phyloP scores from a whole-genome alignment of 208 protist species.

The Entamoeba invadens region DNA sequence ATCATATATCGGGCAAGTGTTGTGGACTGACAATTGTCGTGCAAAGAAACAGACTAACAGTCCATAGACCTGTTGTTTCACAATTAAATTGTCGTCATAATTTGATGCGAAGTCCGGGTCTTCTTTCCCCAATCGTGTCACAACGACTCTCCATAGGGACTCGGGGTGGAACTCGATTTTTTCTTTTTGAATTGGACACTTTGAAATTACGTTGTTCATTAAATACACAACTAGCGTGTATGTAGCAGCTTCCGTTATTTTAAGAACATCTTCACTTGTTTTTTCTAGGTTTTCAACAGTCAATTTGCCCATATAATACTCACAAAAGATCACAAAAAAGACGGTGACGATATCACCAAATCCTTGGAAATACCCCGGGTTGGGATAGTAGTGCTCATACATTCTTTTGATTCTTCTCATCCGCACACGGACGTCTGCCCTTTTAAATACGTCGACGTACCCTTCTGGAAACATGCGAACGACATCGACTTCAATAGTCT shows the following conservation, averaged over 20 bases:
- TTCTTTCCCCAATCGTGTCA: not conserved
- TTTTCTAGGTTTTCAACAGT: not conserved
- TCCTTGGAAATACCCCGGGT: not conserved
- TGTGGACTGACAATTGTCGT: not conserved
- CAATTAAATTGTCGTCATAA: not conserved
- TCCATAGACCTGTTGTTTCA: not conserved
- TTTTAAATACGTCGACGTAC: not conserved
- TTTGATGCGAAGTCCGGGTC: not conserved
- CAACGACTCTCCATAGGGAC: not conserved
- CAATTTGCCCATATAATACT: not conserved
- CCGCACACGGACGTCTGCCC: not conserved
- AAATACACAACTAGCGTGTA: not conserved
- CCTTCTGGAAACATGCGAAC: not conserved
- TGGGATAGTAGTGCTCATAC: not conserved
- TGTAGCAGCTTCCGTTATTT: not conserved
- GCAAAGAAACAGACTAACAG: not conserved
- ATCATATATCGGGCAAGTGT: not conserved
- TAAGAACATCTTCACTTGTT: not conserved
- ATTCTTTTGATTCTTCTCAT: not conserved
- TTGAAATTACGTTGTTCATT: not conserved
- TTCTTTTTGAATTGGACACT: not conserved
- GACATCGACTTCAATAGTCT: not conserved
- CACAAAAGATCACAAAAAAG: not conserved
- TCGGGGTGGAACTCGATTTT: not conserved
- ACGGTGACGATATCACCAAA: not conserved